Evolutionary conservation across 1,139 yeast genomes (phyloP).

Genomic region (Magnusiomyces paraingens): DNA sequence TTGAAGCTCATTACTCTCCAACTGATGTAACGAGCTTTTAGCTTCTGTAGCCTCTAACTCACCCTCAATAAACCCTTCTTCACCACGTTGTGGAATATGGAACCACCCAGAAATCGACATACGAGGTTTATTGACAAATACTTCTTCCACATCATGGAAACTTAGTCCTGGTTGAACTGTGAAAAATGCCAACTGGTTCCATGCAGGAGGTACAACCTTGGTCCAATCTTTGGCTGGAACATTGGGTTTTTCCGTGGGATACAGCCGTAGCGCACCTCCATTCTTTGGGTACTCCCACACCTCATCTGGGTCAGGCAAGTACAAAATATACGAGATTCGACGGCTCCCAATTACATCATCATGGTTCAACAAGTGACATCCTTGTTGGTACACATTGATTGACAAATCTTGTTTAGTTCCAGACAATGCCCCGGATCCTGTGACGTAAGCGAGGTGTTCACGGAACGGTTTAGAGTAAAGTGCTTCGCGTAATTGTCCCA

Average conservation of each 20-base stretch:
- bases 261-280: slow-evolving; percentile 88
- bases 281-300: slow-evolving; percentile 68
- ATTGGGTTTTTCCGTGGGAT: slow-evolving; percentile 80
- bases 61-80: slow-evolving; percentile 68
- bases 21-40: slow-evolving; percentile 69
- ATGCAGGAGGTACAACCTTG: slow-evolving; percentile 75
- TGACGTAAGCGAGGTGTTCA: slow-evolving; percentile 69
- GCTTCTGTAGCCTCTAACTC: slow-evolving; percentile 75
- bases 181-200: slow-evolving; percentile 94
- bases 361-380: slow-evolving; percentile 90
- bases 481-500: slow-evolving; percentile 74
- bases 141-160: slow-evolving; percentile 98
- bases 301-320: slow-evolving; percentile 81
- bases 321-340: slow-evolving; percentile 84
- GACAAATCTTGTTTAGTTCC: slow-evolving; percentile 90
- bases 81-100: slow-evolving; percentile 92
- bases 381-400: slow-evolving; percentile 82
- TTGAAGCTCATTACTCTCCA: slow-evolving; percentile 68
- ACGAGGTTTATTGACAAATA: slow-evolving; percentile 80
- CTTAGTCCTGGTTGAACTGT: slow-evolving; percentile 94
- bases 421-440: slow-evolving; percentile 84
- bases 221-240: slow-evolving; percentile 78
- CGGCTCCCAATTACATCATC: slow-evolving; percentile 97
- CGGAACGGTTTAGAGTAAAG: slow-evolving; percentile 82
- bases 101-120: slow-evolving; percentile 98